Evolutionary conservation across 2,329 filamentous ascomycete genomes (phyloP).

Genomic region (Penicillium sp.): DNA sequence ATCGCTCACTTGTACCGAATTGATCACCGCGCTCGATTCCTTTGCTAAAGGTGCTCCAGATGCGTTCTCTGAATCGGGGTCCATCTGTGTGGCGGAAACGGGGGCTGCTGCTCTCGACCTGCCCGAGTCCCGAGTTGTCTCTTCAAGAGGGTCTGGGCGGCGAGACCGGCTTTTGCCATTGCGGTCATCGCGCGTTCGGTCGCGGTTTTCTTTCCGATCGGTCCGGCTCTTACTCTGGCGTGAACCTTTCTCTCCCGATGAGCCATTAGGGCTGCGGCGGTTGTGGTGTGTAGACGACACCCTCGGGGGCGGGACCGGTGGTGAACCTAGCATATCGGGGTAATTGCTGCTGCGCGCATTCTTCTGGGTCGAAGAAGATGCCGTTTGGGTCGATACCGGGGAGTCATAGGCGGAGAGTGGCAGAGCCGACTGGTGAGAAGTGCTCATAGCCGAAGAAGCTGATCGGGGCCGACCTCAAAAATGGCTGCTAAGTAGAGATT

Average conservation of each 20-base stretch:
- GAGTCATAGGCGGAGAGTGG: slow-evolving; percentile 48
- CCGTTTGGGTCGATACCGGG: slow-evolving; percentile 41
- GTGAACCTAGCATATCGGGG: slow-evolving; percentile 59
- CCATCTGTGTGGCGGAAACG: slow-evolving; percentile 36
- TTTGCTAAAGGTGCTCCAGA: slow-evolving; percentile 66
- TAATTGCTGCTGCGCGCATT: slow-evolving; percentile 37
- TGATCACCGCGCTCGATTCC: slow-evolving; percentile 79
- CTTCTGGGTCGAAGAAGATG: slow-evolving; percentile 32
- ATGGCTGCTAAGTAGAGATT: slow-evolving; percentile 30
- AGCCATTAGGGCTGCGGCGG: slow-evolving; percentile 45
- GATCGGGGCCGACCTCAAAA: slow-evolving; percentile 35
- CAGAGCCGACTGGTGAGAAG: slow-evolving; percentile 50
- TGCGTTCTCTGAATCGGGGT: slow-evolving; percentile 56
- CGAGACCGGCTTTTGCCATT: slow-evolving; percentile 45
- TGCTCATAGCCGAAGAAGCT: slow-evolving; percentile 48
- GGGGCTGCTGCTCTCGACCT: slow-evolving; percentile 33
- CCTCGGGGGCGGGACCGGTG: slow-evolving; percentile 76
- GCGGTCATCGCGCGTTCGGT: slow-evolving; percentile 44
- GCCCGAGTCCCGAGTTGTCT: slow-evolving; percentile 44
- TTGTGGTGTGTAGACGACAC: slow-evolving; percentile 74
- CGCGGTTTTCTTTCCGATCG: slow-evolving; percentile 41
- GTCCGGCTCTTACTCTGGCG: slow-evolving; percentile 44
- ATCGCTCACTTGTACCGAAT: slow-evolving; percentile 75
- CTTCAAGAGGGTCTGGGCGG: slow-evolving; percentile 44
- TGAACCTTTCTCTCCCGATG: slow-evolving; percentile 42